Evolutionary conservation across 1,284 basidiomycete genomes (phyloP).

Genomic region (Agroathelia rolfsii): DNA sequence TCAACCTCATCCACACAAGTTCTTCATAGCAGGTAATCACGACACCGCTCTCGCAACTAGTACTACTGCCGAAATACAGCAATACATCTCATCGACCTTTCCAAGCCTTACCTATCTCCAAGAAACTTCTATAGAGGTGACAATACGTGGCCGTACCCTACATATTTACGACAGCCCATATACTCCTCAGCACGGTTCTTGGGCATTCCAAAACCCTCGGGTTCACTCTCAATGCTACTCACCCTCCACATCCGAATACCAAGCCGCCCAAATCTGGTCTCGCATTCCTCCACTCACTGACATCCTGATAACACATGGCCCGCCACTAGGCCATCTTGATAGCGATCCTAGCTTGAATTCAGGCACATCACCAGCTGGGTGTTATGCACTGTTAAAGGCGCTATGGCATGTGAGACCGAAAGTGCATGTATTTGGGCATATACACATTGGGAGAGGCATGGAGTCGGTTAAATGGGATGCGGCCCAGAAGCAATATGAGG

Average conservation of each 20-base stretch:
- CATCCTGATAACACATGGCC: slow-evolving; percentile 33
- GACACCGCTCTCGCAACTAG: slow-evolving; percentile 18
- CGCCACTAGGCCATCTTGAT: slow-evolving; percentile 26
- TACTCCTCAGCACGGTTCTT: slow-evolving; percentile 24
- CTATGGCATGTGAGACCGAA: slow-evolving; percentile 25
- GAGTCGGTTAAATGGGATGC: slow-evolving; percentile 21
- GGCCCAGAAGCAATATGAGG: slow-evolving; percentile 23
- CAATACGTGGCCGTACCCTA: slow-evolving; percentile 19
- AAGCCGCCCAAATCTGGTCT: slow-evolving; percentile 15
- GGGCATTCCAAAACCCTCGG: slow-evolving; percentile 28
- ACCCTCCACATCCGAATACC: slow-evolving; percentile 4
- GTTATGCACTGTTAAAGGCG: slow-evolving; percentile 20
- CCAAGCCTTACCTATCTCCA: slow-evolving; percentile 22
- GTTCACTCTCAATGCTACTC: too few relatives aligned
- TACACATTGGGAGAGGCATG: slow-evolving; percentile 28
- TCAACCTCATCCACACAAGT: slow-evolving; percentile 26
- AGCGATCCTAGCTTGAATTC: too few relatives aligned
- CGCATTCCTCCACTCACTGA: slow-evolving; percentile 22
- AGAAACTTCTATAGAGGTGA: slow-evolving; percentile 16
- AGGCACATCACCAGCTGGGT: too few relatives aligned
- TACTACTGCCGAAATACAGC: slow-evolving; percentile 7
- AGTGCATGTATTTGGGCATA: slow-evolving; percentile 32
- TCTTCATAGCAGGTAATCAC: slow-evolving; percentile 34
- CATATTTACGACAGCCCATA: slow-evolving; percentile 25
- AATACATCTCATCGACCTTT: too few relatives aligned